These are phyloP conservation scores for Talinum fruticosum DNA, from an alignment of 148 eudicot genomes.

Conservation along the genomic window DNA sequence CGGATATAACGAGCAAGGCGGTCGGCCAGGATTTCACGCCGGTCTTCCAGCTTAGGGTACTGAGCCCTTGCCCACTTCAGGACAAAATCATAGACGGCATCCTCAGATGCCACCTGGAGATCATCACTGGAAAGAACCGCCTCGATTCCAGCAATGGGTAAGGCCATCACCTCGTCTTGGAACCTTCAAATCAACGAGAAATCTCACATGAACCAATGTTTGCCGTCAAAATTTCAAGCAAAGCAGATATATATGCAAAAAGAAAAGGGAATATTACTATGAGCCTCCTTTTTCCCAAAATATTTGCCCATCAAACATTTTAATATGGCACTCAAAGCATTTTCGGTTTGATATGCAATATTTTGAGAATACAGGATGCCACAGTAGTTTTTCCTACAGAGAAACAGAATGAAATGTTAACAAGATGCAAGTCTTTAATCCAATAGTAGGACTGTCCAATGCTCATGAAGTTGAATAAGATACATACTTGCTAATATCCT, in stretches of 20 bases:
- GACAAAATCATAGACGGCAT: constrained; percentile 79
- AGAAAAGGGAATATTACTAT: background rate
- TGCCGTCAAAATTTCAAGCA: background rate
- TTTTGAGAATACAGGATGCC: no score
- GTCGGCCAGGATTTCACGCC: constrained; percentile 67
- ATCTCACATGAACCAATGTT: constrained; percentile 15
- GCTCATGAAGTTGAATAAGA: background rate
- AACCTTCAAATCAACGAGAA: constrained; percentile 38
- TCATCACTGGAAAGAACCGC: constrained; percentile 77
- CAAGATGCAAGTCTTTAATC: background rate
- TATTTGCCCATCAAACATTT: no score
- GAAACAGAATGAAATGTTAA: background rate
- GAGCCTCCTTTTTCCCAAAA: no score
- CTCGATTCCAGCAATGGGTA: constrained; percentile 90
- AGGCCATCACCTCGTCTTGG: constrained; percentile 74
- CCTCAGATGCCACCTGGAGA: constrained; percentile 93
- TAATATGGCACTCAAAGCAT: no score
- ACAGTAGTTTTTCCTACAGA: background rate
- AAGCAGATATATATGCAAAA: background rate
- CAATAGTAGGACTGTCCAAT: background rate
- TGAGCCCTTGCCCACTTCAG: constrained; percentile 73
- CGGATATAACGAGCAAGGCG: constrained; percentile 73
- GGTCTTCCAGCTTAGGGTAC: constrained; percentile 71
- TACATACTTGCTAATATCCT: constrained; percentile 66
- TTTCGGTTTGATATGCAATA: no score